These are phyloP conservation scores for Saccharomyces pastorianus DNA, from an alignment of 1,139 yeast genomes.

Conservation along the genomic window DNA sequence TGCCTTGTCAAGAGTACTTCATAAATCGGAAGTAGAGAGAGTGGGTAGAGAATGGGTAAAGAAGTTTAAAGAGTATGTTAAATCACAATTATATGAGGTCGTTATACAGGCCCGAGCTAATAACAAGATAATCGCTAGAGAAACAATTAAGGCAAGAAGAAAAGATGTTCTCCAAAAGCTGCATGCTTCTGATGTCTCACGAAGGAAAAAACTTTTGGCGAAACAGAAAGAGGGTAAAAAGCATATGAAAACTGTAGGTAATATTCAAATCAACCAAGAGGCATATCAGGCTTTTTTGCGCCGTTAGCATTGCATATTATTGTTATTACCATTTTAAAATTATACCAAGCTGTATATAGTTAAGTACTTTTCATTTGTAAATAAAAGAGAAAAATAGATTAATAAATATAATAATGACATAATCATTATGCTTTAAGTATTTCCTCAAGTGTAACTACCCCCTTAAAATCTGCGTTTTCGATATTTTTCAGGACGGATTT, in stretches of 20 bases:
- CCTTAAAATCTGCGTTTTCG: constrained; percentile 42
- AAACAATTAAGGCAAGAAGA: constrained; percentile 85
- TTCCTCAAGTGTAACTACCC: constrained; percentile 53
- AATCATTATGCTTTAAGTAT: constrained; percentile 24
- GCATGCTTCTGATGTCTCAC: constrained; percentile 88
- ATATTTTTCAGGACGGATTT: constrained; percentile 48
- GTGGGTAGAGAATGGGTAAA: constrained; percentile 78
- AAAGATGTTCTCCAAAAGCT: constrained; percentile 87
- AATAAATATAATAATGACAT: not conserved
- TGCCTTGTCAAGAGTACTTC: constrained; percentile 88
- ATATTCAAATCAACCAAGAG: constrained; percentile 69
- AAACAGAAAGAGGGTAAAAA: constrained; percentile 94
- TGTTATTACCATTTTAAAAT: not conserved
- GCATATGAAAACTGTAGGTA: constrained; percentile 71
- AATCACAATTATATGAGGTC: constrained; percentile 83
- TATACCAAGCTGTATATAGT: constrained; percentile 5
- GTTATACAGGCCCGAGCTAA: constrained; percentile 89
- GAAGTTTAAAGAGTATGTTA: constrained; percentile 67
- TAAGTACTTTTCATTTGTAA: not conserved
- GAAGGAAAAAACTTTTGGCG: constrained; percentile 79
- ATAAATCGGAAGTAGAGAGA: constrained; percentile 61
- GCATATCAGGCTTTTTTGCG: constrained; percentile 69
- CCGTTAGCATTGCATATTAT: constrained; percentile 10
- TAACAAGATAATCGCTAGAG: constrained; percentile 76
- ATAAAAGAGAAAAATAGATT: not conserved